These are phyloP conservation scores for Annulohypoxylon nitens DNA, from an alignment of 495 filamentous ascomycete genomes.

Conservation along the genomic window DNA sequence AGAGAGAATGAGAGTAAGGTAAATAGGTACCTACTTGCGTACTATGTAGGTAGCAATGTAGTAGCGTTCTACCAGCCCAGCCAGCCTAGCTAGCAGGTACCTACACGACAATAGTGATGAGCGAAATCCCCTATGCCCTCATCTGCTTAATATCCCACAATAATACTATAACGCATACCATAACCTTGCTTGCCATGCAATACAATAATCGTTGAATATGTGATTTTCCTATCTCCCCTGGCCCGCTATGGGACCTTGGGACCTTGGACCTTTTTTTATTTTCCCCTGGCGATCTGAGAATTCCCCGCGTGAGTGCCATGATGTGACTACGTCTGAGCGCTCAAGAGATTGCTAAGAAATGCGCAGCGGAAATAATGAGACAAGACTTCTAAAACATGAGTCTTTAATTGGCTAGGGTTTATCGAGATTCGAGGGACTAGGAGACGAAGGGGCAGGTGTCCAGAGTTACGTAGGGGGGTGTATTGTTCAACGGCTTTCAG, in stretches of 20 bases:
- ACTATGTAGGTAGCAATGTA: neutral
- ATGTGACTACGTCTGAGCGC: slow-evolving; percentile 49
- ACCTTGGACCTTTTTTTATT: slow-evolving; percentile 12
- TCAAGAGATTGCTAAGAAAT: slow-evolving; percentile 49
- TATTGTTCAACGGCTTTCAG: slow-evolving; percentile 49
- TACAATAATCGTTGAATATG: slow-evolving; percentile 19
- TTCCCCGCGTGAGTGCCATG: slow-evolving; percentile 45
- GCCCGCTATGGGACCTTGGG: neutral
- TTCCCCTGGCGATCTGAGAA: slow-evolving; percentile 47
- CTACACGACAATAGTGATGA: slow-evolving; percentile 24
- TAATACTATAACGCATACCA: slow-evolving; percentile 24
- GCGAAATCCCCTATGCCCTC: slow-evolving; percentile 38
- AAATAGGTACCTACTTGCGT: neutral
- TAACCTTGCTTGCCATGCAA: slow-evolving; percentile 33
- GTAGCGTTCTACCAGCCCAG: neutral
- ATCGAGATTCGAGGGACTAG: slow-evolving; percentile 50
- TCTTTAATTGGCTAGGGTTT: slow-evolving; percentile 50
- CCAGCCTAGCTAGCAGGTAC: slow-evolving; percentile 16
- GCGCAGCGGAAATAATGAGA: slow-evolving; percentile 52
- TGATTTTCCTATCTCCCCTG: slow-evolving; percentile 4
- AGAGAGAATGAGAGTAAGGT: slow-evolving; percentile 6
- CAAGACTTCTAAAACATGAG: slow-evolving; percentile 44
- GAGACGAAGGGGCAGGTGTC: slow-evolving; percentile 39
- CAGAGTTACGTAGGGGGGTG: slow-evolving; percentile 35
- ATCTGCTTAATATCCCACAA: slow-evolving; percentile 42